Evolutionary conservation across 2,329 filamentous ascomycete species (phyloP).

Genomic region (Aspergillus eucalypticola): DNA sequence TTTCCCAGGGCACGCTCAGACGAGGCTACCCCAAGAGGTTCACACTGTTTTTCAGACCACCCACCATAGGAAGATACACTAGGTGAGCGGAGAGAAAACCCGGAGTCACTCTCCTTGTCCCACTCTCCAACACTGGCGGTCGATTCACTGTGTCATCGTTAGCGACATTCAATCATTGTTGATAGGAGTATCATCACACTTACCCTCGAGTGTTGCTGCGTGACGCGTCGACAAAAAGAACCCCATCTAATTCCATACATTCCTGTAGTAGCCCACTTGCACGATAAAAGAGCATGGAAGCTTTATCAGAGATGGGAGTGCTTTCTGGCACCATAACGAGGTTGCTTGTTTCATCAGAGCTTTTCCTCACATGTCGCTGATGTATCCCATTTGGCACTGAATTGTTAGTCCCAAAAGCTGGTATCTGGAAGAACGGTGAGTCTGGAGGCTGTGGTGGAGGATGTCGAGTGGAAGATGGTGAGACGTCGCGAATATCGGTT

Average conservation of each 20-base stretch:
- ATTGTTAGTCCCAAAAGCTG: background rate
- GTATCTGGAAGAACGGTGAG: constrained; percentile 8
- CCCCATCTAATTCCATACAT: constrained; percentile 42
- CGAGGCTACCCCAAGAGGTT: constrained; percentile 13
- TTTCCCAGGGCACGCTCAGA: constrained; percentile 1
- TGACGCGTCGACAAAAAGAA: constrained; percentile 29
- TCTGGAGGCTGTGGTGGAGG: background rate
- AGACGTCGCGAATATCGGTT: background rate
- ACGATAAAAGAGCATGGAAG: constrained; percentile 39
- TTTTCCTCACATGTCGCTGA: constrained; percentile 12
- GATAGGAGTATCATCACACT: background rate
- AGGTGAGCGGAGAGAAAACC: constrained; percentile 8
- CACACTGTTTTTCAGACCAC: constrained; percentile 19
- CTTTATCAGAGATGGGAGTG: constrained; percentile 10
- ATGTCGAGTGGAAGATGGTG: background rate
- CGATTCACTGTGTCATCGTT: constrained; percentile 11
- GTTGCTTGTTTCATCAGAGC: constrained; percentile 13
- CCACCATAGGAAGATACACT: constrained; percentile 10
- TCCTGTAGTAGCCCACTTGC: constrained; percentile 46
- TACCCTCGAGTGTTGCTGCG: constrained; percentile 24
- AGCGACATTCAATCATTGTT: background rate
- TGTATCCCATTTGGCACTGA: constrained; percentile 1
- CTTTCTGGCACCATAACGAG: constrained; percentile 17
- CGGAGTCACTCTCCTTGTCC: constrained; percentile 12
- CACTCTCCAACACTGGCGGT: constrained; percentile 16